Conservation (phyloP, 2,329 filamentous ascomycete genomes). For the Trichophyton schoenleinii region DNA sequence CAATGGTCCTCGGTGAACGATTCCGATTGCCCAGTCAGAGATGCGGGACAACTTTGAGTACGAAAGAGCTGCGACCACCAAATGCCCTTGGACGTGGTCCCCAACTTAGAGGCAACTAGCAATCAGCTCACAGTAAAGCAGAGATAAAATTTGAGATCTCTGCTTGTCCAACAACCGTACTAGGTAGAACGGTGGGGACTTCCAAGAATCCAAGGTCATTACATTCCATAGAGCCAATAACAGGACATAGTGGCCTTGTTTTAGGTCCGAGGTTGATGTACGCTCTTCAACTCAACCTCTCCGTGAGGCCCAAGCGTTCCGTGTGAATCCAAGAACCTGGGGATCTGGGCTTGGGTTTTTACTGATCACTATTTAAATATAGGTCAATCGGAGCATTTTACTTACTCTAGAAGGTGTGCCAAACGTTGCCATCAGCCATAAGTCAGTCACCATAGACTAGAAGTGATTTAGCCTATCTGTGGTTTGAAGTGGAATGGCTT, state of each 20-base stretch:
- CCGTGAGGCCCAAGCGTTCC: not conserved
- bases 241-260: not conserved
- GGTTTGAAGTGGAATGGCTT: not conserved
- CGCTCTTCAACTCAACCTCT: not conserved
- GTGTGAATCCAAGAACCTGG: not conserved
- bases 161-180: too few relatives aligned
- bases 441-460: not conserved
- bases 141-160: too few relatives aligned
- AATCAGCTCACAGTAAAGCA: too few relatives aligned
- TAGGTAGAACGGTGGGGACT: too few relatives aligned
- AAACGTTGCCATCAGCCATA: not conserved
- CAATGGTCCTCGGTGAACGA: too few relatives aligned
- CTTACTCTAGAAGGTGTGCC: not conserved
- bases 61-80: too few relatives aligned
- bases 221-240: not conserved
- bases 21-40: too few relatives aligned
- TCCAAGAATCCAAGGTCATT: not conserved
- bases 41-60: too few relatives aligned
- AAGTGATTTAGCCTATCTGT: not conserved
- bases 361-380: not conserved
- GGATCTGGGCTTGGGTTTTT: not conserved
- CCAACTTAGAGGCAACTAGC: too few relatives aligned
- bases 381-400: not conserved
- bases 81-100: too few relatives aligned
- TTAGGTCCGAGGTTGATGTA: not conserved